Evolutionary conservation across 257 asterid genomes (phyloP), one percentile per base, ranked within the genome.

Genomic region (Przewalskia tangutica): DNA sequence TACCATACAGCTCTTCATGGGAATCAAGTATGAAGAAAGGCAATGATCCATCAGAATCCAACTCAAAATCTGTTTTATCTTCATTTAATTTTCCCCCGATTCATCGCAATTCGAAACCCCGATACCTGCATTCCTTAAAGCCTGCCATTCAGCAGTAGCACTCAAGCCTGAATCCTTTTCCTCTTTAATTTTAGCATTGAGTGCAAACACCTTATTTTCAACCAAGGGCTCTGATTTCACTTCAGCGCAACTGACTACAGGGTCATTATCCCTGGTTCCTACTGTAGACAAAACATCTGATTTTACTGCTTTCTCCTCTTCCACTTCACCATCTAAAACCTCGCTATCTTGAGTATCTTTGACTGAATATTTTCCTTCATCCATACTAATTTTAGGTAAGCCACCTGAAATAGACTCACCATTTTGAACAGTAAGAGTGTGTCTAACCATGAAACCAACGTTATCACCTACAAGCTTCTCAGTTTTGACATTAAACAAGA

Each of bases 21-120:
- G 94, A 98, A 91, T 94, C 98, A 11, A 96, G 92, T 85, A 96
- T 92, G 86, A 90, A 94, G 88, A 94, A 94, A 79, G 93, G 97
- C 85, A 96, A 65, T 77, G 95, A 93, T 59, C 98, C 99, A 81
- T 94, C 88, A 5, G 94, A 67, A 83, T 91, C 96, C 90, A 90
- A 79, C 76, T 90, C 96, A 84, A 91, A 89, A 56, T 90, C 93
- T 85, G 89, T 55, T 76, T 88, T 94, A 56, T 92, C 99, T 63
- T 91, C 94, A 7, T 67, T 87, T 55, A 77, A 90, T 82, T 80
- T 86, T 38, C 85, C 59, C 83, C 90, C 4, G 85, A 48, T 51
- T 46, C 88, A 83, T 85, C 84, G 77, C 84, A 53, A 60, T 87
- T 90, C 85, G 50, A 79, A 27, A 73, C 80, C 36, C 44, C 86